Evolutionary conservation across 2,329 filamentous ascomycete species (phyloP).

Genomic region (Fusarium nygamai): DNA sequence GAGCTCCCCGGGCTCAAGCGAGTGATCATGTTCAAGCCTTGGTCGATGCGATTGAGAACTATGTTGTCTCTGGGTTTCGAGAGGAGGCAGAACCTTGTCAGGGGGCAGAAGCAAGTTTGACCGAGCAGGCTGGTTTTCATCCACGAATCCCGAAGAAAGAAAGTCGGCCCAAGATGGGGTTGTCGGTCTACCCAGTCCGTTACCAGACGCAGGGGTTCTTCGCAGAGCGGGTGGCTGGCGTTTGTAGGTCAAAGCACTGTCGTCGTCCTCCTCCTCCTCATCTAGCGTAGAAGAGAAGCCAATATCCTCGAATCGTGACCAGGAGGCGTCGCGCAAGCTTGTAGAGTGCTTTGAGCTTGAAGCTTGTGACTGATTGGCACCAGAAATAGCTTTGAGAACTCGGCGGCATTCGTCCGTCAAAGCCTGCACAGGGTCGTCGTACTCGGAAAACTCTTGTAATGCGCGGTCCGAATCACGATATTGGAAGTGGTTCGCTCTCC

Average conservation of each 20-base stretch:
- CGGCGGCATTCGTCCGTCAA: constrained; percentile 94
- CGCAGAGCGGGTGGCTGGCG: constrained; percentile 62
- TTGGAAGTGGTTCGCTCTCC: constrained; percentile 93
- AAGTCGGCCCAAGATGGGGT: constrained; percentile 99
- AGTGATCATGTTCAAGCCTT: constrained; percentile 72
- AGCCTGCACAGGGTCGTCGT: constrained; percentile 86
- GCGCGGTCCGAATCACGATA: constrained; percentile 89
- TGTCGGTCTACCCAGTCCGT: constrained; percentile 80
- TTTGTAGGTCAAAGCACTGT: constrained; percentile 54
- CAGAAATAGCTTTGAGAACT: constrained; percentile 88
- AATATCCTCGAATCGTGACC: constrained; percentile 96
- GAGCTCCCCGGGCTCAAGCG: constrained; percentile 89
- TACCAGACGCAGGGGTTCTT: constrained; percentile 73
- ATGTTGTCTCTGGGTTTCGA: constrained; percentile 77
- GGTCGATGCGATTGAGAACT: constrained; percentile 88
- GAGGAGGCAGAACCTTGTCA: constrained; percentile 89
- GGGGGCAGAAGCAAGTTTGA: constrained; percentile 84
- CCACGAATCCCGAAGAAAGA: constrained; percentile 89
- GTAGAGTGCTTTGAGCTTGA: constrained; percentile 77
- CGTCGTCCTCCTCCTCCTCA: constrained; percentile 74
- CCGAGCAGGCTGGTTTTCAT: constrained; percentile 69
- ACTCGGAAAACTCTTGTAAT: constrained; percentile 86
- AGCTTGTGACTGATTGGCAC: constrained; percentile 84
- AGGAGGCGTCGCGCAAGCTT: constrained; percentile 84
- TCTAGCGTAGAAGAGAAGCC: constrained; percentile 84